A percentile compares a stretch with the other conserved stretches of the same genome.
These are phyloP conservation scores for Ottelia alismoides DNA, from an alignment of 106 monocot species.

Conservation along the genomic window DNA sequence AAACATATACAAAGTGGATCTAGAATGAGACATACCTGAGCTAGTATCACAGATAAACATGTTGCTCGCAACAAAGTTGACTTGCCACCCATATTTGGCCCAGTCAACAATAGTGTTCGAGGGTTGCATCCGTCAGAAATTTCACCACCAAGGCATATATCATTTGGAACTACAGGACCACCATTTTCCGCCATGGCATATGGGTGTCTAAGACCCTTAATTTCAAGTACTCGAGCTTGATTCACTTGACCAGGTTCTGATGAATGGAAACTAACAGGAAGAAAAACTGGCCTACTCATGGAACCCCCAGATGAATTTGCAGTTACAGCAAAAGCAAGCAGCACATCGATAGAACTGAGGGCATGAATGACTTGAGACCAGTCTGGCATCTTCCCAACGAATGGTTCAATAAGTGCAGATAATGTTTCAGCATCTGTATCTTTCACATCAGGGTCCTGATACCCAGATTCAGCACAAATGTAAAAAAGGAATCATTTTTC, in stretches of 20 bases:
- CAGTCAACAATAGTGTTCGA: slow-evolving; percentile 69
- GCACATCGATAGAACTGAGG: slow-evolving; percentile 63
- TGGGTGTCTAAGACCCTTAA: slow-evolving; percentile 90
- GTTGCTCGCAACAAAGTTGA: slow-evolving; percentile 91
- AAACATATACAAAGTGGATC: not conserved
- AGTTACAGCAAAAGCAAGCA: slow-evolving; percentile 60
- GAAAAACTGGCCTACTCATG: slow-evolving; percentile 55
- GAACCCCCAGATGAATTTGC: slow-evolving; percentile 35
- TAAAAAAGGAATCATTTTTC: not conserved
- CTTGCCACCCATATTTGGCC: slow-evolving; percentile 99
- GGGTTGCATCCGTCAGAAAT: slow-evolving; percentile 20
- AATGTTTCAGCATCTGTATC: slow-evolving; percentile 71
- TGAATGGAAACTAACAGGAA: slow-evolving; percentile 19
- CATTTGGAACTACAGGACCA: slow-evolving; percentile 70
- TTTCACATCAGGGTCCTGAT: slow-evolving; percentile 54
- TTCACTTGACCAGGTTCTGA: no score
- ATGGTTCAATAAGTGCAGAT: slow-evolving; percentile 43
- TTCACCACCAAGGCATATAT: slow-evolving; percentile 57
- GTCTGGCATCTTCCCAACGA: slow-evolving; percentile 41
- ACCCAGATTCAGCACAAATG: not conserved
- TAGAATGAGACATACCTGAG: slow-evolving; percentile 83
- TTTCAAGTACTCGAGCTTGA: slow-evolving; percentile 36
- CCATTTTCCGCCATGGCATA: slow-evolving; percentile 63
- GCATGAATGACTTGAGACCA: slow-evolving; percentile 66
- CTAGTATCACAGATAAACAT: slow-evolving; percentile 77